A percentile compares a stretch with the other conserved stretches of the same genome.
Conservation (phyloP, 129 eudicot species). For the Oenanthe sinensis region DNA sequence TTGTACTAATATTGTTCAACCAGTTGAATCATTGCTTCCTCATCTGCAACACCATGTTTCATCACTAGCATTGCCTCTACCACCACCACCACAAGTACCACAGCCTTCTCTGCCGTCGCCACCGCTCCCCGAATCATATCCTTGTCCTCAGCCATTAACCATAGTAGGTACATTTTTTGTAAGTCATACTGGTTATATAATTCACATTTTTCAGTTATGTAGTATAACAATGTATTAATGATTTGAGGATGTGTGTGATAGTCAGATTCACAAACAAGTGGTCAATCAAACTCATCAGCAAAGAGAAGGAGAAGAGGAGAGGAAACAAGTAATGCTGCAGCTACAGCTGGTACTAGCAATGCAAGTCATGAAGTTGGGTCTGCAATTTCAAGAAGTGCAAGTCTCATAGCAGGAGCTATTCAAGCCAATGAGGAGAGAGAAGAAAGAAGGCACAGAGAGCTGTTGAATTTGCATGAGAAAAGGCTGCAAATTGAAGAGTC, state of each 20-base stretch:
- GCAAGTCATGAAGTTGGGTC: slow-evolving; percentile 31
- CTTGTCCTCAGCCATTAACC: slow-evolving; percentile 28
- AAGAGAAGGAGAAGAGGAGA: slow-evolving; percentile 39
- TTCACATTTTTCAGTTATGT: not conserved
- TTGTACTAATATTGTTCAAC: slow-evolving; percentile 11
- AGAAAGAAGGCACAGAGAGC: slow-evolving; percentile 63
- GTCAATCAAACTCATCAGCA: slow-evolving; percentile 44
- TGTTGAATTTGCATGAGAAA: slow-evolving; percentile 42
- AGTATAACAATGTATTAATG: not conserved
- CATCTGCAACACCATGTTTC: slow-evolving; percentile 3
- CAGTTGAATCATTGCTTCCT: slow-evolving; percentile 11
- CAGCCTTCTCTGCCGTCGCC: not conserved
- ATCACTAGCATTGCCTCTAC: slow-evolving; percentile 8
- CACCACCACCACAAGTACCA: slow-evolving; percentile 12
- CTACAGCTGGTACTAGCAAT: not conserved
- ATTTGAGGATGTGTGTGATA: slow-evolving; percentile 12
- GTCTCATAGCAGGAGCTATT: slow-evolving; percentile 36
- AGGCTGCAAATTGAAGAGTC: slow-evolving; percentile 58
- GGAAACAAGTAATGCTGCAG: slow-evolving; percentile 10
- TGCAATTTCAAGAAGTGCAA: slow-evolving; percentile 43
- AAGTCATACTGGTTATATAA: not conserved
- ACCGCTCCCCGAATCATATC: slow-evolving; percentile 1
- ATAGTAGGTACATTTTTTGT: slow-evolving; percentile 32
- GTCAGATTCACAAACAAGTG: slow-evolving; percentile 44
- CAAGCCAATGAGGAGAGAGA: slow-evolving; percentile 51